These are phyloP conservation scores for Plectosphaerella cucumerina DNA, from an alignment of 2,329 filamentous ascomycete species.

Conservation along the genomic window DNA sequence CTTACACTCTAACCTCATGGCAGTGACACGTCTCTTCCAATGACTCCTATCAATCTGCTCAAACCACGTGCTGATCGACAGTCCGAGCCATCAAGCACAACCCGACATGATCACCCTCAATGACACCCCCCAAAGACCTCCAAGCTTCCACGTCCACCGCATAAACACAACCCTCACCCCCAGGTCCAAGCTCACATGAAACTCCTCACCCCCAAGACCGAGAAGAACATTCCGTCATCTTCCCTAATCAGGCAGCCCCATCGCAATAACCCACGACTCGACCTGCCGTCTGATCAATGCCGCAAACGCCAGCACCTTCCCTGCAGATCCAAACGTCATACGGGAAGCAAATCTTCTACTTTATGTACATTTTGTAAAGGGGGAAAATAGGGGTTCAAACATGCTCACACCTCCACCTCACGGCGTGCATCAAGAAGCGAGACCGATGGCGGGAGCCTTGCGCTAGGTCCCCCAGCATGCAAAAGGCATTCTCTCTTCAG, in stretches of 20 bases:
- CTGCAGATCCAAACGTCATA: no score
- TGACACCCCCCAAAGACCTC: not conserved
- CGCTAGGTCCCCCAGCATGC: no score
- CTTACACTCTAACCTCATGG: no score
- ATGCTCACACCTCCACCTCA: not conserved
- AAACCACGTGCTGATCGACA: not conserved
- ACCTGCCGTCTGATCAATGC: not conserved
- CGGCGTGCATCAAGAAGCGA: not conserved
- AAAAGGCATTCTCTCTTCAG: no score
- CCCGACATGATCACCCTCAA: no score
- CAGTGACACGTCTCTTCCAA: not conserved
- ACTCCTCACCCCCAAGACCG: no score
- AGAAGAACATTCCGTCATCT: no score
- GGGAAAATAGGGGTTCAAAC: no score
- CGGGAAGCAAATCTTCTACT: conserved; percentile 5
- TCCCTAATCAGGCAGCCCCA: no score
- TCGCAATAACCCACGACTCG: not conserved
- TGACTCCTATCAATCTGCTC: no score
- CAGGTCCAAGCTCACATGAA: not conserved
- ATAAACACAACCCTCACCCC: not conserved
- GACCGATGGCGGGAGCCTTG: not conserved
- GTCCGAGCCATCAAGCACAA: not conserved
- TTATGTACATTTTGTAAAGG: no score
- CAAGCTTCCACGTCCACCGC: not conserved
- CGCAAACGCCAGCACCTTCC: conserved; percentile 1